Evolutionary conservation across 2,329 filamentous ascomycete species (phyloP), one percentile per base, ranked within the genome.

Genomic region (Pseudopyricularia javanii): DNA sequence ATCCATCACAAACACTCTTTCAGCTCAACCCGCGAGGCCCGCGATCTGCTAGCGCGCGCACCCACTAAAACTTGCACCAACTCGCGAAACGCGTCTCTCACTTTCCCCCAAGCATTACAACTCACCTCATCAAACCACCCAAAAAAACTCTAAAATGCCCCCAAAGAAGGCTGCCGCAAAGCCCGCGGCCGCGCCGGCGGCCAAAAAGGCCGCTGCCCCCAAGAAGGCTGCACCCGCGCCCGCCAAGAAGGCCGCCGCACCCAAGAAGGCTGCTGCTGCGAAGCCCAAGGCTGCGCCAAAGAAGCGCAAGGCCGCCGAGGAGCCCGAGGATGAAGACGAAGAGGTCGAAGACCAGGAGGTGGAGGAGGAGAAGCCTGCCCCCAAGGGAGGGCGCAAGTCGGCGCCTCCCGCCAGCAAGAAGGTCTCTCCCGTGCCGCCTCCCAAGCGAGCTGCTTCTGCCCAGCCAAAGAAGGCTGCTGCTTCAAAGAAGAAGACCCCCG

Each of bases 121-220:
- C 17, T 15, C 24, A 5, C 9, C 22, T 45, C 40, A 24, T 22
- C 12, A 15, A 24, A 40, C 22, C 12, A 7, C 22, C 14, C 17
- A 7, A 26, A 26, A 45, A 7, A 11, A 24, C 12, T 45, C 15
- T 24, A 45, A 8, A 45, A 45, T 50, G 32, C 49, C 20, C 1
- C 49, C 49, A 28, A 50, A 35, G 33, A 45, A 24, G n/a, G 48
- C 32, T 56, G 69, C 67, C 5, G 72, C 72, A 3, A 61, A 55
- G 45, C 48, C 54, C 6, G 51, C 54, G 24, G 30, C 53, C 17
- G 54, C 56, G 14, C 49, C 35, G 35, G 35, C 37, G n/a, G 28
- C 55, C 6, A 54, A 56, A 5, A 49, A 56, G 43, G 22, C 43
- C 2, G 57, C 56, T 47, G 53, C 54, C 24, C 49, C 35, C 4